These are phyloP conservation scores for Abortiporus biennis DNA, from an alignment of 1,284 basidiomycete species.

Conservation along the genomic window DNA sequence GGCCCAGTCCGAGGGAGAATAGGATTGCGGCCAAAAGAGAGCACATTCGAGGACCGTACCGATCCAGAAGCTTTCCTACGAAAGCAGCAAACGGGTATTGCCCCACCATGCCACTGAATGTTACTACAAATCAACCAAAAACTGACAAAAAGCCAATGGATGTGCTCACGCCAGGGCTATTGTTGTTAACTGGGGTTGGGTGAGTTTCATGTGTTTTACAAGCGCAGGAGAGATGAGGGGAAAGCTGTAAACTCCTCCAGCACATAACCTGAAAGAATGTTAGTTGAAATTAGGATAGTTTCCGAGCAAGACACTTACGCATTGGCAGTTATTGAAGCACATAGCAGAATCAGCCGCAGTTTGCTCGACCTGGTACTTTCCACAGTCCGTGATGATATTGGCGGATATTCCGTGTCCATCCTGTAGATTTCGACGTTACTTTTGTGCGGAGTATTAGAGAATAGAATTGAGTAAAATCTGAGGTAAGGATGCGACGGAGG, in stretches of 20 bases:
- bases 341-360: conserved; percentile 30
- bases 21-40: conserved; percentile 56
- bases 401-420: neutral
- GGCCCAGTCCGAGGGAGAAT: conserved; percentile 52
- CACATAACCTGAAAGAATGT: conserved; percentile 43
- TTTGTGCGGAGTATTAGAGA: too few species aligned
- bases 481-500: neutral
- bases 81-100: conserved; percentile 63
- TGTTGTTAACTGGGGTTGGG: conserved; percentile 73
- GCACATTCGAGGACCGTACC: conserved; percentile 54
- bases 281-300: too few species aligned
- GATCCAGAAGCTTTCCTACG: conserved; percentile 54
- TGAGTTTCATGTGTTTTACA: conserved; percentile 50
- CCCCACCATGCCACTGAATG: conserved; percentile 53
- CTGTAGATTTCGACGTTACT: neutral
- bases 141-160: conserved; percentile 1
- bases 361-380: neutral
- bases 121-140: neutral
- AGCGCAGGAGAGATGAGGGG: conserved; percentile 64
- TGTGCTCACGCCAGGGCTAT: conserved; percentile 52
- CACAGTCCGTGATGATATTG: too few species aligned
- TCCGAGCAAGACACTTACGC: conserved; percentile 40
- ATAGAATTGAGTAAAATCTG: neutral
- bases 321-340: conserved; percentile 54
- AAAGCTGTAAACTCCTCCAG: conserved; percentile 72